A percentile compares a stretch with the other conserved stretches of the same genome.
Evolutionary conservation across 2,329 filamentous ascomycete genomes (phyloP).

Genomic region (Aureobasidium sp.): DNA sequence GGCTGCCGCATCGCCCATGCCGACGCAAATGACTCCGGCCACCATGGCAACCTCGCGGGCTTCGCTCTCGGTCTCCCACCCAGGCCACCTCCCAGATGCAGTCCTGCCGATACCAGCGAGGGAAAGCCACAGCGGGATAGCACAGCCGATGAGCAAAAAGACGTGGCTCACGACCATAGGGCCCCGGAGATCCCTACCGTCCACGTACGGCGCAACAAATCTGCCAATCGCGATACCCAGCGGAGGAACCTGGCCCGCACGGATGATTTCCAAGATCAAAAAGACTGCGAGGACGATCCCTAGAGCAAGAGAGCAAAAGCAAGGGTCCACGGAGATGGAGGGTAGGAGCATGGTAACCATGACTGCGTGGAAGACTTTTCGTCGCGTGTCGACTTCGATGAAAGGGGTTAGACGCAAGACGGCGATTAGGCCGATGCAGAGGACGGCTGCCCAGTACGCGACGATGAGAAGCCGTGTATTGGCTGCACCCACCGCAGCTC

Average conservation of each 20-base stretch:
- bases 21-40: conserved; percentile 85
- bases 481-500: conserved; percentile 58
- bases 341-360: conserved; percentile 96
- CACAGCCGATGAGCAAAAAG: conserved; percentile 88
- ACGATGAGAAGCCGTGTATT: conserved; percentile 72
- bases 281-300: conserved; percentile 73
- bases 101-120: conserved; percentile 59
- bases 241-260: conserved; percentile 84
- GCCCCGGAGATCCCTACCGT: conserved; percentile 83
- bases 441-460: conserved; percentile 62
- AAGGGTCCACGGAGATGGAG: conserved; percentile 75
- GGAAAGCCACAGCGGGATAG: conserved; percentile 85
- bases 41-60: conserved; percentile 77
- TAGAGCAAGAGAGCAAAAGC: conserved; percentile 73
- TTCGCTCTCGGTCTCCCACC: conserved; percentile 59
- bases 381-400: conserved; percentile 87
- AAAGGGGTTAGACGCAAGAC: conserved; percentile 72
- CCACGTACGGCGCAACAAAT: conserved; percentile 89
- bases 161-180: conserved; percentile 95
- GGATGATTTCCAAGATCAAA: conserved; percentile 76
- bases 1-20: conserved; percentile 88
- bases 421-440: conserved; percentile 61
- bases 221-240: conserved; percentile 74
- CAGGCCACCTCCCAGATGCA: conserved; percentile 48
- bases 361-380: conserved; percentile 97